Base-by-base conservation (phyloP, 129 eudicot species). In the Tanacetum coccineum region DNA sequence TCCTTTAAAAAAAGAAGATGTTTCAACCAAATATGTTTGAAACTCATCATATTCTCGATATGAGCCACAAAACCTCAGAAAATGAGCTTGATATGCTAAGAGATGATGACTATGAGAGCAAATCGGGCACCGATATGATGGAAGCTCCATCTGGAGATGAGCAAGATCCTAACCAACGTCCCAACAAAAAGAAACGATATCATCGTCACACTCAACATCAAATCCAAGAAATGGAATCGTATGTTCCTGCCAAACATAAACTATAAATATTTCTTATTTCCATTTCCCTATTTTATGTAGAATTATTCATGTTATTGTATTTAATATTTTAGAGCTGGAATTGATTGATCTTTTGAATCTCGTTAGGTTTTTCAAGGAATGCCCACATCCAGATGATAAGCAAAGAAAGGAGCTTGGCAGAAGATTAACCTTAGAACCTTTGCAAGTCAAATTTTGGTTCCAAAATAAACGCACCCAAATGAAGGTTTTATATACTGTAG, bases 361-460 rank as follows among this genome's bases (percentile, higher is more conserved):
- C 20, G 18, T 76, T 62, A 94, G 99, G 56, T 94, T 93, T 67
- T 94, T 94, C 68, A 94, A 94, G 63, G 99, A 94, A 72, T 94
- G 97, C 75, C 99, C 99, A 49, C 99, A 94, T 55, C 99, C 99
- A 0, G 99, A 94, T 79, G 99, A 94, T 80, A 94, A 94, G 70
- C 97, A 89, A 79, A 84, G 99, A 80, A 94, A 94, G 78, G 99
- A 94, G 72, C 85, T 94, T 54, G 95, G 99, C 3, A 87, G 93
- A 46, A 72, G 95, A 66, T 76, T 94, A 60, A 53, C 71, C 3
- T 71, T 94, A 70, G 99, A 89, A 76, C 99, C 99, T 65, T 71
- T 94, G 67, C 99, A 94, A 74, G 85, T 94, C 25, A 94, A 94
- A 49, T 94, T 94, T 81, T 94, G 99, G 99, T 94, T 94, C 78